A percentile compares a stretch with the other conserved stretches of the same genome.
Evolutionary conservation across 1,284 basidiomycete species (phyloP).

Genomic region (Ganoderma resinaceum): DNA sequence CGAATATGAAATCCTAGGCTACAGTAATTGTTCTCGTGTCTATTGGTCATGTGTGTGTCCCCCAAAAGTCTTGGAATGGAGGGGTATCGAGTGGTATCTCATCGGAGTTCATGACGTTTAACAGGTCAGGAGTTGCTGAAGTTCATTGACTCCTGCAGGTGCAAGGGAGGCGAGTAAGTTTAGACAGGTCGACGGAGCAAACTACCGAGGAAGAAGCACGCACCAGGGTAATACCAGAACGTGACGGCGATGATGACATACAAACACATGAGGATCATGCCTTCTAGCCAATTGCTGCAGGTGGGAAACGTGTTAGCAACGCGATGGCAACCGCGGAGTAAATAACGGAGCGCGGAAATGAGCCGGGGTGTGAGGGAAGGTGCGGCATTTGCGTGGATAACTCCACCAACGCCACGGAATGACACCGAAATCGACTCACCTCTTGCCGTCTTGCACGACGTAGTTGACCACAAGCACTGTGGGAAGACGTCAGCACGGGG

Average conservation of each 20-base stretch:
- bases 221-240: slow-evolving; percentile 73
- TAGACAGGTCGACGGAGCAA: neutral
- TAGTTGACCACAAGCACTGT: slow-evolving; percentile 44
- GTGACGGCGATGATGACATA: slow-evolving; percentile 65
- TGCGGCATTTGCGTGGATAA: neutral
- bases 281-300: slow-evolving; percentile 42
- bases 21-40: neutral
- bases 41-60: neutral
- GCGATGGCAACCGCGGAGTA: slow-evolving; percentile 3
- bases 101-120: neutral
- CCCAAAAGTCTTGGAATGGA: neutral
- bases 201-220: slow-evolving; percentile 14
- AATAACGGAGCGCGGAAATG: slow-evolving; percentile 3
- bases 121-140: slow-evolving; percentile 2
- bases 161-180: neutral
- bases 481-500: neutral
- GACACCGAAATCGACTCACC: slow-evolving; percentile 19
- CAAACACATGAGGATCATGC: slow-evolving; percentile 62
- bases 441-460: slow-evolving; percentile 42
- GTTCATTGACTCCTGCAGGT: neutral
- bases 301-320: slow-evolving; percentile 20
- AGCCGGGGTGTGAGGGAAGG: no score
- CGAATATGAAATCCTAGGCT: neutral
- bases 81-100: neutral
- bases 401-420: neutral